These are phyloP conservation scores for Helichrysum umbraculigerum DNA, from an alignment of 129 eudicot species.

Conservation along the genomic window DNA sequence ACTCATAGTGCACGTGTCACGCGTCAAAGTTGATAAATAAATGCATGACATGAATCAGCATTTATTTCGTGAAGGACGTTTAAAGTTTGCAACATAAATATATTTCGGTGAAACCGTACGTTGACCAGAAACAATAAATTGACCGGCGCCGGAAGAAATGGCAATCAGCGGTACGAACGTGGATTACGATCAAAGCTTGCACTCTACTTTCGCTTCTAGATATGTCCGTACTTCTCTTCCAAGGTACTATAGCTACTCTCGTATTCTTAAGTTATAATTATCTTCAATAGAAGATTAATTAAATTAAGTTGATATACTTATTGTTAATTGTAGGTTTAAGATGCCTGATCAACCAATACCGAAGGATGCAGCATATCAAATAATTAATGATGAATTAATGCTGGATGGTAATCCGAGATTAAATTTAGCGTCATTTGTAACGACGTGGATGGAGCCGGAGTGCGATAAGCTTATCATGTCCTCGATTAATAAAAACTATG, in stretches of 20 bases:
- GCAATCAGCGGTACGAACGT: slow-evolving; percentile 40
- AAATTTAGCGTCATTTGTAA: slow-evolving; percentile 72
- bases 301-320: background rate
- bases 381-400: slow-evolving; percentile 75
- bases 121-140: slow-evolving; percentile 21
- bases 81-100: background rate
- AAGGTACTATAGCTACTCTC: slow-evolving; percentile 25
- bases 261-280: background rate
- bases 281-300: background rate
- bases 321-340: slow-evolving; percentile 39
- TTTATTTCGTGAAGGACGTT: background rate
- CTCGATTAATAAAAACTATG: slow-evolving; percentile 61
- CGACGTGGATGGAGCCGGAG: slow-evolving; percentile 87
- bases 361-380: slow-evolving; percentile 79
- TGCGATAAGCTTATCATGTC: slow-evolving; percentile 81
- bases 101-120: background rate
- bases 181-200: slow-evolving; percentile 41
- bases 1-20: background rate
- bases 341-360: slow-evolving; percentile 57
- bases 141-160: slow-evolving; percentile 28
- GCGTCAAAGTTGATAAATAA: background rate
- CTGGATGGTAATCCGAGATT: slow-evolving; percentile 80
- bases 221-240: slow-evolving; percentile 64
- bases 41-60: background rate
- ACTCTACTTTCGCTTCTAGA: slow-evolving; percentile 72